phyloP scores from a whole-genome alignment of 208 protist genomes.

The Acanthamoeba royreba region DNA sequence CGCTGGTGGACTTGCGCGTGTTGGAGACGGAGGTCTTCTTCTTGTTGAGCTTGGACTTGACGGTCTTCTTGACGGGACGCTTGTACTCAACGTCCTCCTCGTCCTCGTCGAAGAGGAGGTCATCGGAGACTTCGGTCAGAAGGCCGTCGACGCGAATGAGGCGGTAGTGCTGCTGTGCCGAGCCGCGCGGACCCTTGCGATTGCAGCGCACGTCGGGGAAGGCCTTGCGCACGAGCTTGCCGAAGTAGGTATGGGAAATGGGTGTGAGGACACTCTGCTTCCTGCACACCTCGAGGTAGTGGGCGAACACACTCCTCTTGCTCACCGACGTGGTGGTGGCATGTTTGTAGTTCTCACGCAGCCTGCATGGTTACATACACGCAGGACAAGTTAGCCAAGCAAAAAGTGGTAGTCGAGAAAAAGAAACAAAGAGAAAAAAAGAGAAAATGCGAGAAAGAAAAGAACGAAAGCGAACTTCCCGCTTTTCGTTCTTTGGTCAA shows the following conservation, averaged over 20 bases:
- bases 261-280: background rate
- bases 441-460: too few species aligned
- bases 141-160: background rate
- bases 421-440: too few species aligned
- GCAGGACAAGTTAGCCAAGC: background rate
- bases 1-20: background rate
- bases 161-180: slow-evolving; percentile 34
- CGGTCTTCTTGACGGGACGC: too few species aligned
- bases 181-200: background rate
- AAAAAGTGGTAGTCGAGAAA: too few species aligned
- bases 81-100: too few species aligned
- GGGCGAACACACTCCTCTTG: background rate
- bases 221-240: slow-evolving; percentile 21
- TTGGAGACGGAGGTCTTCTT: background rate
- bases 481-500: too few species aligned
- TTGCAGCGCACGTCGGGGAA: slow-evolving; percentile 18
- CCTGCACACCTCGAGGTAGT: slow-evolving; percentile 29
- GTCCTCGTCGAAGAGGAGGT: background rate
- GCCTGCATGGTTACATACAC: background rate
- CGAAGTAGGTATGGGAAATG: slow-evolving; percentile 26
- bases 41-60: background rate
- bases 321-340: background rate
- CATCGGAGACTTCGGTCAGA: background rate
- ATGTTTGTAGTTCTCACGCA: slow-evolving; percentile 21
- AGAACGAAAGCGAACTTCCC: too few species aligned